Evolutionary conservation across 2,329 filamentous ascomycete genomes (phyloP), one percentile per base, ranked within the genome.

Genomic region (Ophiostoma sp.): DNA sequence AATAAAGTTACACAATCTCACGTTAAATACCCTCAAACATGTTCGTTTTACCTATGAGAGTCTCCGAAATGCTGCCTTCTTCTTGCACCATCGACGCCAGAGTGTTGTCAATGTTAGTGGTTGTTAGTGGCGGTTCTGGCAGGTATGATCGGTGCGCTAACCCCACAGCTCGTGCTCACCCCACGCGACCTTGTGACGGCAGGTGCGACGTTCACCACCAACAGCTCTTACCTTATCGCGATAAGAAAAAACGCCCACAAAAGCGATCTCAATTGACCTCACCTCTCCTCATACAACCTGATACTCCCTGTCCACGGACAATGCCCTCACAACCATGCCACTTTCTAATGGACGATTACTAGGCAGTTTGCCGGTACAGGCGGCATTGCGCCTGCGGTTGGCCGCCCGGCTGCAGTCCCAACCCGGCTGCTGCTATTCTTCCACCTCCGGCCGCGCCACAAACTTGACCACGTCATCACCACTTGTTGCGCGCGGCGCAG

Each of bases 291-390:
- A 28, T 36, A 28, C 25, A 12, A 31, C 57, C 33, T 8, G 39
- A 4, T 8, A 59, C 48, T 22, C 33, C 31, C n/a, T 61, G 52
- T 22, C 17, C 25, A n/a, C 64, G 36, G 6, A 42, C 12, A 28
- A 59, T 63, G 57, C 63, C 31, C 28, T 11, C 15, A 22, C 19
- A 39, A 39, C 17, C 72, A 73, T 73, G 72, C 59, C 25, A 63
- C 70, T 78, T 69, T 74, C 77, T 57, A 76, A 57, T 57, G 68
- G 39, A 68, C 63, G 63, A 28, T 68, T 68, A 3, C 22, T 68
- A 48, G 39, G 39, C 63, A 28, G 63, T 4, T 22, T 68, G 63
- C 63, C 63, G 39, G 63, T 12, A 12, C 63, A 48, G 42, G 39
- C 63, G 42, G 63, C 63, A 48, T n/a, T 48, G 63, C 63, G 63